Evolutionary conservation across 805 yeast species (phyloP), one percentile per base, ranked within the genome.

Genomic region (Candida suzukii): DNA sequence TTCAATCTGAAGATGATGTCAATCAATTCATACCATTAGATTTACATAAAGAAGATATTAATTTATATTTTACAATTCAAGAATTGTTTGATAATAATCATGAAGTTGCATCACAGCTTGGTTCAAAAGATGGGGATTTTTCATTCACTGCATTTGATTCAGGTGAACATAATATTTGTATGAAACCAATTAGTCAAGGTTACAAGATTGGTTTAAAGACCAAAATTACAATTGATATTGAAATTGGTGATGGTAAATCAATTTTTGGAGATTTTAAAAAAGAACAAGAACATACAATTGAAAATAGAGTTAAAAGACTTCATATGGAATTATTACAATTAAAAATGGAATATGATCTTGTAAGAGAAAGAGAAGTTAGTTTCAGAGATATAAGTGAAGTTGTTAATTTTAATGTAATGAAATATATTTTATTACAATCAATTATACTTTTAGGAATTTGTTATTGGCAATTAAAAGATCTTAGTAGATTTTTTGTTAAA

Each of bases 1-100:
- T 19, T 59, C 53, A 40, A 74, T 73, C 10, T 28, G 14, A 8
- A n/a, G 48, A 43, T 17, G 46, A 43, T 8, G 41, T n/a, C n/a
- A n/a, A 28, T 17, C 7, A 22, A 19, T 33, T 35, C 35, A 17
- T 45, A 31, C 28, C 22, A 8, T 19, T 39, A 8, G 17, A 22
- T 9, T 12, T 40, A 33, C 18, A 38, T 14, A 10, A n/a, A 32
- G 22, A 40, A 21, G 50, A 46, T 13, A 42, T 51, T 35, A 44
- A 46, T 35, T 30, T 53, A 4, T 49, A 47, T 27, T 51, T 53
- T 33, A 50, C 57, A 3, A 57, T 58, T 8, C 57, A 68, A 55
- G 93, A 85, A 63, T 75, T 84, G 3, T 90, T 90, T 54, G 95
- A 88, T 63, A 78, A 80, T 57, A 76, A 84, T 61, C 91, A 90